phyloP scores from a whole-genome alignment of 305 asterid genomes.

The Fraxinus dipetala region DNA sequence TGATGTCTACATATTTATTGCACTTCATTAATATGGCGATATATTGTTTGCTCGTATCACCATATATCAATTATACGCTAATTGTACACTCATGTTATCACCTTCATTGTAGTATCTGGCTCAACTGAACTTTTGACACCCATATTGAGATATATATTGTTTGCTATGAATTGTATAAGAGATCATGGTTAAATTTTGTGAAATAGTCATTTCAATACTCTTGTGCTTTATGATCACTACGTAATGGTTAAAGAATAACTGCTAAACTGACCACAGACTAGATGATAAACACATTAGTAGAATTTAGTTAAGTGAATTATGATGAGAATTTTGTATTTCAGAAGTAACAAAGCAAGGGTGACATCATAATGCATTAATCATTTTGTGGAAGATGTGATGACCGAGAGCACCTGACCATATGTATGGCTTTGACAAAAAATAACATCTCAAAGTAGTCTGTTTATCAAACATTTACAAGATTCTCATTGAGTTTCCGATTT shows the following conservation, averaged over 20 bases:
- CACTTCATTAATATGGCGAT: neutral
- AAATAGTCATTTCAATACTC: neutral
- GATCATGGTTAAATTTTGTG: neutral
- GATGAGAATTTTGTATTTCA: neutral
- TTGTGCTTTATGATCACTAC: neutral
- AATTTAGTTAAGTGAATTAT: neutral
- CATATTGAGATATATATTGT: neutral
- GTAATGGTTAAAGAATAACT: neutral
- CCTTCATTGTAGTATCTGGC: neutral
- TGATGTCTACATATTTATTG: neutral
- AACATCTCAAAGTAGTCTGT: neutral
- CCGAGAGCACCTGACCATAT: neutral
- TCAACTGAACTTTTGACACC: neutral
- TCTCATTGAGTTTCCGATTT: neutral
- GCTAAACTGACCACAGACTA: neutral
- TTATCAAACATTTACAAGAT: neutral
- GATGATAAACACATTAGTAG: neutral
- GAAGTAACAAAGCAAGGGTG: neutral
- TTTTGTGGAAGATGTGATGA: neutral
- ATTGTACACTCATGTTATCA: neutral
- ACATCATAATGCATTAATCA: neutral
- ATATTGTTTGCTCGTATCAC: neutral
- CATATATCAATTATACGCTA: neutral
- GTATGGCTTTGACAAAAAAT: slow-evolving; percentile 14
- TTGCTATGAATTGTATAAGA: neutral